Conservation (phyloP, 164 flowering plant genomes). For the Aristolochia californica region DNA sequence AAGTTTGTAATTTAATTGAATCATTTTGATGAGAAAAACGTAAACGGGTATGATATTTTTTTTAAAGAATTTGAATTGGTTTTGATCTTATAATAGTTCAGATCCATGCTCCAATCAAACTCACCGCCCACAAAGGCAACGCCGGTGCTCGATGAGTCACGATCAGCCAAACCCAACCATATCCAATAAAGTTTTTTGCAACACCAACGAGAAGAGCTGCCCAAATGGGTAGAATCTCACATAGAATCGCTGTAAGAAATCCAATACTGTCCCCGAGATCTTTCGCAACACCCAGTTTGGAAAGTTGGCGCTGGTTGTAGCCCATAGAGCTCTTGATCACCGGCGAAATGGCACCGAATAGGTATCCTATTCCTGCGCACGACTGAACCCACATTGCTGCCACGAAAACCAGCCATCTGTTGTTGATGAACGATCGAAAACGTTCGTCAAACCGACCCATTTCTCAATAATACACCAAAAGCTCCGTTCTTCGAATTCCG, state of each 20-base stretch:
- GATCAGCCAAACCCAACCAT: constrained; percentile 90
- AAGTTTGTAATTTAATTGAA: not conserved
- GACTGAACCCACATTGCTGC: constrained; percentile 98
- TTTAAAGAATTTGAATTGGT: too few relatives aligned
- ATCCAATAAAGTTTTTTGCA: constrained; percentile 74
- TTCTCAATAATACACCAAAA: not conserved
- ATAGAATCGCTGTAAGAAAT: constrained; percentile 63
- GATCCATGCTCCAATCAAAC: constrained; percentile 15
- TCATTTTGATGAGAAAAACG: not conserved
- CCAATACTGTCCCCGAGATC: constrained; percentile 98
- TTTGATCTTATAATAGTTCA: too few relatives aligned
- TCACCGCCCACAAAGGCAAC: constrained; percentile 93
- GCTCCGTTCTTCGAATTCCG: not conserved
- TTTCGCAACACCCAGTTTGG: constrained; percentile 83
- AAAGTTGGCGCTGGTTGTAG: constrained; percentile 80
- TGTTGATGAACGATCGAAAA: constrained; percentile 36
- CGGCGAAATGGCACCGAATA: constrained; percentile 95
- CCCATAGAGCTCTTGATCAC: constrained; percentile 59
- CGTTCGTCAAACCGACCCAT: constrained; percentile 27
- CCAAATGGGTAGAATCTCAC: constrained; percentile 84
- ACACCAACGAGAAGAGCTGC: constrained; percentile 75
- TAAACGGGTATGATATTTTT: not conserved
- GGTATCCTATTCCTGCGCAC: constrained; percentile 76
- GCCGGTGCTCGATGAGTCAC: constrained; percentile 53
- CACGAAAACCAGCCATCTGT: constrained; percentile 94